These are phyloP conservation scores for Cutaneotrichosporon cavernicola DNA, from an alignment of 1,284 basidiomycete species.

Conservation along the genomic window DNA sequence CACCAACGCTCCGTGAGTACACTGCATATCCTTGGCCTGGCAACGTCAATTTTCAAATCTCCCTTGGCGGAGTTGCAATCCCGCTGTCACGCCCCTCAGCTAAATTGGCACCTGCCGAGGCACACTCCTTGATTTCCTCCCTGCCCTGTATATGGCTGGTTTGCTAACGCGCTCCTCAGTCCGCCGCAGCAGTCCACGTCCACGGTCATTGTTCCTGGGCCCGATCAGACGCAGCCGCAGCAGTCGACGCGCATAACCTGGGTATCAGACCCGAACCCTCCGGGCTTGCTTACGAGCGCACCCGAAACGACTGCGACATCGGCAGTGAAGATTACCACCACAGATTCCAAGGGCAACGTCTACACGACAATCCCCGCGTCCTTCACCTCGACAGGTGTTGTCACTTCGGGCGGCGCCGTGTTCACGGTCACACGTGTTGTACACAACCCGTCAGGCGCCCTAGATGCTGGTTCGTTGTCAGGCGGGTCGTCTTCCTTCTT, in stretches of 20 bases:
- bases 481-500: slow-evolving; percentile 43
- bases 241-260: neutral
- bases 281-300: neutral
- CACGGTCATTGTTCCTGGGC: slow-evolving; percentile 8
- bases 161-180: neutral
- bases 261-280: neutral
- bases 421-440: slow-evolving; percentile 49
- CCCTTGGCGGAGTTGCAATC: neutral
- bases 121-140: neutral
- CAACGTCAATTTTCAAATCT: neutral
- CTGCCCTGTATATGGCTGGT: neutral
- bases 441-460: slow-evolving; percentile 48
- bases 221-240: neutral
- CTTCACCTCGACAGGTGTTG: slow-evolving; percentile 43
- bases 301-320: slow-evolving; percentile 22
- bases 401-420: slow-evolving; percentile 45
- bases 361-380: slow-evolving; percentile 42
- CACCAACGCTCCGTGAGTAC: neutral
- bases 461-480: slow-evolving; percentile 39
- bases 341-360: slow-evolving; percentile 36
- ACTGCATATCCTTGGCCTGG: neutral
- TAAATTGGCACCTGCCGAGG: neutral
- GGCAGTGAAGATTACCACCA: slow-evolving; percentile 39
- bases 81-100: slow-evolving; percentile 4
- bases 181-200: slow-evolving; percentile 6